Conservation (phyloP, 208 protist genomes). For the Wallacemonas rigidus region DNA sequence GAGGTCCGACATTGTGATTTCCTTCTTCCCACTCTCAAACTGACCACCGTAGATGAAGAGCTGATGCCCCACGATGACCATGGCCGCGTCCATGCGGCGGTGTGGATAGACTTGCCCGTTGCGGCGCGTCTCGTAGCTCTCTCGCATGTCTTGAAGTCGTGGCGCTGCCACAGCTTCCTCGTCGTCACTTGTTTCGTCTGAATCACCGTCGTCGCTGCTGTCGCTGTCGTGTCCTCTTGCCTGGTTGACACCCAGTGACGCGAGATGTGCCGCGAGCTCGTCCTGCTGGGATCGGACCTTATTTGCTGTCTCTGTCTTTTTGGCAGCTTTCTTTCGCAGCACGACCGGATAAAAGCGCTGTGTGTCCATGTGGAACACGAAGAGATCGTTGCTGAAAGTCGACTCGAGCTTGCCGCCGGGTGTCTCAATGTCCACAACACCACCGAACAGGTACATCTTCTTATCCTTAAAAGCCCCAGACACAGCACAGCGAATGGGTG, state of each 20-base stretch:
- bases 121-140: constrained; percentile 72
- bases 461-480: constrained; percentile 69
- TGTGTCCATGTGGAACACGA: constrained; percentile 90
- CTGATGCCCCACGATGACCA: constrained; percentile 64
- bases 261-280: constrained; percentile 62
- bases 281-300: constrained; percentile 24
- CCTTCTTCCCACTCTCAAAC: constrained; percentile 84
- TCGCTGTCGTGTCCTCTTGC: not conserved
- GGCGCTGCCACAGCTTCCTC: constrained; percentile 20
- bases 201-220: constrained; percentile 27
- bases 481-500: constrained; percentile 80
- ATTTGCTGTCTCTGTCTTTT: constrained; percentile 17
- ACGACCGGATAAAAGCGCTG: constrained; percentile 88
- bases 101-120: constrained; percentile 74
- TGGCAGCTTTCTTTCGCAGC: constrained; percentile 33
- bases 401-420: constrained; percentile 83
- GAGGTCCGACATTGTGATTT: constrained; percentile 90
- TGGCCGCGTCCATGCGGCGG: constrained; percentile 81
- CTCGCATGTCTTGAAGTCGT: constrained; percentile 46
- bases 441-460: constrained; percentile 90
- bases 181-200: constrained; percentile 27
- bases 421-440: constrained; percentile 89
- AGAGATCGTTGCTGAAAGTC: constrained; percentile 91
- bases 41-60: constrained; percentile 91
- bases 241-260: constrained; percentile 49